A percentile compares a stretch with the other conserved stretches of the same genome.
These are phyloP conservation scores for Crithidia mellificae DNA, from an alignment of 208 protist genomes.

Conservation along the genomic window DNA sequence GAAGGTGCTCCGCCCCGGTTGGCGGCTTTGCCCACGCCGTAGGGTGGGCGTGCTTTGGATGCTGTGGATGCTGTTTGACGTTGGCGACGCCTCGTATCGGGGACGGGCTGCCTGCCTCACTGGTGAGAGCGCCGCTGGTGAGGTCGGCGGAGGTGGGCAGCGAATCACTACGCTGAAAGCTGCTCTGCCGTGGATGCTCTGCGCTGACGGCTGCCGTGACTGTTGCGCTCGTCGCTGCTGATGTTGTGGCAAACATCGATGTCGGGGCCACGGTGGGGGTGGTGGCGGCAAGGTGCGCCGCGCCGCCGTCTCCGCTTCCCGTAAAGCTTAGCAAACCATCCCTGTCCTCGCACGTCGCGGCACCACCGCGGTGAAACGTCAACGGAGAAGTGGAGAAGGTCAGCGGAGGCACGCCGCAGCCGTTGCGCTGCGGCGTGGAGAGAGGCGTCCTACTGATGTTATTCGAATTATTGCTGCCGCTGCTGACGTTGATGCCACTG, in stretches of 20 bases:
- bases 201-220: too few species aligned
- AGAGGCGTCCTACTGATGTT: not conserved
- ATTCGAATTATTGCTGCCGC: too few species aligned
- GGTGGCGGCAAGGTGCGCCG: not conserved
- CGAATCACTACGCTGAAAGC: conserved; percentile 4
- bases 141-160: not conserved
- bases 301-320: not conserved
- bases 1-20: not conserved
- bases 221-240: too few species aligned
- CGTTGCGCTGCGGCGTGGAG: not conserved
- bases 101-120: too few species aligned
- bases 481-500: not conserved
- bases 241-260: too few species aligned
- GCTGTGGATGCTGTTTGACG: not conserved
- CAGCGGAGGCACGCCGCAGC: not conserved
- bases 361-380: not conserved
- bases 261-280: not conserved
- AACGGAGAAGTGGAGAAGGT: conserved; percentile 8
- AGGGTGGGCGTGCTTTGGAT: too few species aligned
- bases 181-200: too few species aligned
- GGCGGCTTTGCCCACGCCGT: not conserved
- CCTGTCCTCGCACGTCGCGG: not conserved
- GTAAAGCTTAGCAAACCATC: too few species aligned
- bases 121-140: not conserved
- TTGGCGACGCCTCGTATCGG: not conserved